Percentiles rank a stretch among this genome's conserved stretches.
Evolutionary conservation across 2,329 filamentous ascomycete genomes (phyloP).

Genomic region (Paraphoma sp.): DNA sequence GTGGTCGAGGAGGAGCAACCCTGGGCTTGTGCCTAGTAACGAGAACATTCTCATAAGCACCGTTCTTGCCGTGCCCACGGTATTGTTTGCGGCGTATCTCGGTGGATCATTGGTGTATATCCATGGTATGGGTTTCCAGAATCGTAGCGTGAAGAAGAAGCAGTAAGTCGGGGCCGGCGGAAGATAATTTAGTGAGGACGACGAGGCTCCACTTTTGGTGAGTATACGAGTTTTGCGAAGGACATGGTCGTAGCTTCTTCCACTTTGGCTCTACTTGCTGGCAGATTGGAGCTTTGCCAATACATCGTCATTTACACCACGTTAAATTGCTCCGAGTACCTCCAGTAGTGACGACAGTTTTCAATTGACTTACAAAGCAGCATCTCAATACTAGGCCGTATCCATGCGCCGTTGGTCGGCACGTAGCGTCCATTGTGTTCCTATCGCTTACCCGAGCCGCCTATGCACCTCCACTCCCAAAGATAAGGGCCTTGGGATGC

Average conservation of each 20-base stretch:
- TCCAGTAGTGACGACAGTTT: not conserved
- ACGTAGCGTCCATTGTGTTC: not conserved
- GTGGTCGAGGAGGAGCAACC: constrained; percentile 47
- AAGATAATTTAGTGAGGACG: no score
- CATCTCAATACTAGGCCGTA: not conserved
- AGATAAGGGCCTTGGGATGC: constrained; percentile 11
- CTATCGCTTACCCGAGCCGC: constrained; percentile 7
- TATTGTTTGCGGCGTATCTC: constrained; percentile 51
- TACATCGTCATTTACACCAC: not conserved
- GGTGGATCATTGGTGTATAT: constrained; percentile 54
- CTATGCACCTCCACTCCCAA: constrained; percentile 5
- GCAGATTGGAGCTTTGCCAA: not conserved
- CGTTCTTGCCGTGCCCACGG: constrained; percentile 41
- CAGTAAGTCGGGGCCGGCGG: constrained; percentile 24
- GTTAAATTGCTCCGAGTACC: not conserved
- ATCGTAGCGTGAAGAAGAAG: constrained; percentile 35
- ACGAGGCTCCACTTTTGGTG: no score
- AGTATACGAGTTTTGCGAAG: no score
- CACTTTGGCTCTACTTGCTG: no score
- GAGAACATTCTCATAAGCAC: constrained; percentile 49
- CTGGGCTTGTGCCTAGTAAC: constrained; percentile 43
- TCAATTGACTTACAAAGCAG: not conserved
- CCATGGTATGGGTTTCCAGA: constrained; percentile 53
- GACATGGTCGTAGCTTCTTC: no score
- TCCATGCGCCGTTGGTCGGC: not conserved